phyloP scores from a whole-genome alignment of 176 grass and related monocot species.

The Tuctoria greenei region DNA sequence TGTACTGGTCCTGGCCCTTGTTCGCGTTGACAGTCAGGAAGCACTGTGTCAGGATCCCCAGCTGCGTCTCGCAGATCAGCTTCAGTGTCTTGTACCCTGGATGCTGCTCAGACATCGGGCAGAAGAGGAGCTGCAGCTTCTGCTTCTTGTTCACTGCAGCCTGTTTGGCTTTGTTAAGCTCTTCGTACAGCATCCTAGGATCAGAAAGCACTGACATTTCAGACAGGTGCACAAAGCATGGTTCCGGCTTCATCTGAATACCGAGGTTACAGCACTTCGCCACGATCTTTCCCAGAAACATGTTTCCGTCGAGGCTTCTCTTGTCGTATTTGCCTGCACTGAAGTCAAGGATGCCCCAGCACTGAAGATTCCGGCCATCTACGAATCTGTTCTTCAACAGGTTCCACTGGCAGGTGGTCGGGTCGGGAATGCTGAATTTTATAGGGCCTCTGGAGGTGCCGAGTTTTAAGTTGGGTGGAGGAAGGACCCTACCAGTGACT shows the following conservation, averaged over 20 bases:
- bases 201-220: slow-evolving; percentile 33
- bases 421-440: slow-evolving; percentile 24
- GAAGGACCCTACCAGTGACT: slow-evolving; percentile 50
- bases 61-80: slow-evolving; percentile 53
- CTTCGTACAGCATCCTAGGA: not conserved
- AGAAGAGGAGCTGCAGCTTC: slow-evolving; percentile 51
- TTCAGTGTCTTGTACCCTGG: slow-evolving; percentile 59
- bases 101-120: slow-evolving; percentile 49
- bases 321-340: slow-evolving; percentile 1
- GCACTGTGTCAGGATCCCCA: slow-evolving; percentile 62
- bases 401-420: slow-evolving; percentile 52
- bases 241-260: not conserved
- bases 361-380: slow-evolving; percentile 36
- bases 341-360: slow-evolving; percentile 62
- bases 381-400: slow-evolving; percentile 34
- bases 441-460: slow-evolving; percentile 16
- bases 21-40: slow-evolving; percentile 39
- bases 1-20: slow-evolving; percentile 48
- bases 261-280: slow-evolving; percentile 38
- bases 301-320: not conserved
- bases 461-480: slow-evolving; percentile 47
- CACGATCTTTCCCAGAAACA: slow-evolving; percentile 39
- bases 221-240: not conserved
- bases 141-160: slow-evolving; percentile 12
- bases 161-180: slow-evolving; percentile 38